A percentile compares a stretch with the other conserved stretches of the same genome.
phyloP scores from a whole-genome alignment of 371 early-diverging fungal species.

The Mucor indicus region DNA sequence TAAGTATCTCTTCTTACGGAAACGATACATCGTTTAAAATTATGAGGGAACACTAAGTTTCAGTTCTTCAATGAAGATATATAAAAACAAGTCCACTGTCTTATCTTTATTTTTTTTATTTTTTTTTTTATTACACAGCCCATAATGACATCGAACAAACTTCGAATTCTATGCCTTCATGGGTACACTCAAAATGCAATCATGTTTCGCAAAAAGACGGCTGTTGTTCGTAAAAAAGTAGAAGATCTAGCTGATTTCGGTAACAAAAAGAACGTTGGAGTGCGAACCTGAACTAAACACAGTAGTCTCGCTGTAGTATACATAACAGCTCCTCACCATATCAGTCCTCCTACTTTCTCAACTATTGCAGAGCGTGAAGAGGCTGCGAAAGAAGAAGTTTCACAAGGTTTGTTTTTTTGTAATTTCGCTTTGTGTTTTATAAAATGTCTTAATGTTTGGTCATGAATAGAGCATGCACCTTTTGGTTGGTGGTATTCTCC shows the following conservation, averaged over 20 bases:
- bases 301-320: constrained; percentile 49
- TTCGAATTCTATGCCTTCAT: constrained; percentile 64
- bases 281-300: no score
- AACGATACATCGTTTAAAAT: no score
- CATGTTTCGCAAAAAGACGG: constrained; percentile 56
- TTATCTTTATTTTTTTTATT: no score
- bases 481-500: constrained; percentile 51
- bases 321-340: constrained; percentile 52
- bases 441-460: no score
- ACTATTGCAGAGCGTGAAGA: constrained; percentile 36
- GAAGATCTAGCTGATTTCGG: constrained; percentile 51
- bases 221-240: constrained; percentile 50
- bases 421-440: not conserved
- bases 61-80: no score
- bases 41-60: no score
- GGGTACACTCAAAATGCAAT: constrained; percentile 67
- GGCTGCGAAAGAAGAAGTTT: constrained; percentile 23
- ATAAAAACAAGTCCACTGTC: no score
- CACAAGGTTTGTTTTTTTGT: constrained; percentile 25
- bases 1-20: no score
- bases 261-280: constrained; percentile 10
- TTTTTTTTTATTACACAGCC: no score
- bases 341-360: constrained; percentile 32
- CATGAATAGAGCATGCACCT: constrained; percentile 30
- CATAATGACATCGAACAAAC: constrained; percentile 13